These are phyloP conservation scores for Cyberlindnera maclurae DNA, from an alignment of 805 yeast species.

Conservation along the genomic window DNA sequence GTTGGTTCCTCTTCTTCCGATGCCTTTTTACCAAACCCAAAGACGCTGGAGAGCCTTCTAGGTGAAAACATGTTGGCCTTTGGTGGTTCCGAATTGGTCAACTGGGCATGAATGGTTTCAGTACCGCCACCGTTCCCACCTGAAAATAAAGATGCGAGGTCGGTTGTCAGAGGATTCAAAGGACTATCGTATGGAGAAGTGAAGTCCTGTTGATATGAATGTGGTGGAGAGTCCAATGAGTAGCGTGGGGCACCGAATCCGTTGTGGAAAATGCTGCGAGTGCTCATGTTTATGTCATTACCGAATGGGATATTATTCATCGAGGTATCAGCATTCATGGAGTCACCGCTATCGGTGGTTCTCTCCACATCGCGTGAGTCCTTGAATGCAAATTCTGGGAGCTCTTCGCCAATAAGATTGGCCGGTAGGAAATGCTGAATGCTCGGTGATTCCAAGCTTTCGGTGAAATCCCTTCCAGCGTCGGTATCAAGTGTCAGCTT, in stretches of 20 bases:
- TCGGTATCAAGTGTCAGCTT: slow-evolving; percentile 9
- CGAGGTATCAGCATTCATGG: slow-evolving; percentile 4
- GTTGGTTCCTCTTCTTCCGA: slow-evolving; percentile 2
- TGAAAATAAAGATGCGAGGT: slow-evolving; percentile 18
- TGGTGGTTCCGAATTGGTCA: neutral
- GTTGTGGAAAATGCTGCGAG: slow-evolving; percentile 14
- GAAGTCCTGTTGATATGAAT: slow-evolving; percentile 14
- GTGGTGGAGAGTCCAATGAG: slow-evolving; percentile 18
- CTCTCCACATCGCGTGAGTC: slow-evolving; percentile 1
- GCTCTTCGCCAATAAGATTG: slow-evolving; percentile 24
- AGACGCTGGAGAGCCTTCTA: slow-evolving; percentile 25
- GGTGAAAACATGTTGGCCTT: slow-evolving; percentile 21
- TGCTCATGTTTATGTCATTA: slow-evolving; percentile 10
- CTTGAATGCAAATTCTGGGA: slow-evolving; percentile 10
- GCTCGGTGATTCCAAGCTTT: slow-evolving; percentile 26
- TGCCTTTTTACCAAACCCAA: slow-evolving; percentile 23
- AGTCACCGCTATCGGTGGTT: slow-evolving; percentile 3
- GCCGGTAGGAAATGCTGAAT: slow-evolving; percentile 31
- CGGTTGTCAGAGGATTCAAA: slow-evolving; percentile 15
- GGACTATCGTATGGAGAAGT: slow-evolving; percentile 21
- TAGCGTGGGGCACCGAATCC: slow-evolving; percentile 14
- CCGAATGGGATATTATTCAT: slow-evolving; percentile 2
- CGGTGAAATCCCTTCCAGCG: slow-evolving; percentile 1
- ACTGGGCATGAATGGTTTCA: slow-evolving; percentile 4
- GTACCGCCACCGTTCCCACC: slow-evolving; percentile 11